phyloP scores from a whole-genome alignment of 2,329 filamentous ascomycete genomes.

The Scleromitrula shiraiana region DNA sequence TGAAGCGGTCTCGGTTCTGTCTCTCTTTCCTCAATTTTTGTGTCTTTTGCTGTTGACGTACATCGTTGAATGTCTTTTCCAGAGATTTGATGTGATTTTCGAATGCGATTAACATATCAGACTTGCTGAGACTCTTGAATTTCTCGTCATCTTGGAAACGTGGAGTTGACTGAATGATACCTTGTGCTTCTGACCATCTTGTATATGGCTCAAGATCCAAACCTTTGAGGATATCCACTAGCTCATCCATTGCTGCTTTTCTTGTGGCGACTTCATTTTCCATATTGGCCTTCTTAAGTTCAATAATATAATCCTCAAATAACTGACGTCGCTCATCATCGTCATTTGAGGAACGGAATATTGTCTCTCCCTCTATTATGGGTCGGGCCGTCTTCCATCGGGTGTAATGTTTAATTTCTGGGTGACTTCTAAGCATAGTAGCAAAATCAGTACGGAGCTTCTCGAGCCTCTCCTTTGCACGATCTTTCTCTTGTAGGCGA shows the following conservation, averaged over 20 bases:
- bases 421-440: slow-evolving; percentile 91
- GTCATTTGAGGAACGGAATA: slow-evolving; percentile 83
- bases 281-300: slow-evolving; percentile 71
- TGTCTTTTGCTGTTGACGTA: slow-evolving; percentile 79
- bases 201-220: slow-evolving; percentile 88
- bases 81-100: slow-evolving; percentile 91
- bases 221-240: slow-evolving; percentile 68
- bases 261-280: slow-evolving; percentile 66
- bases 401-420: slow-evolving; percentile 94
- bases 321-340: slow-evolving; percentile 82
- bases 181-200: slow-evolving; percentile 85
- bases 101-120: slow-evolving; percentile 86
- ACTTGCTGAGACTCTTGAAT: slow-evolving; percentile 77
- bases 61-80: slow-evolving; percentile 86
- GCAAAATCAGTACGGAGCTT: slow-evolving; percentile 92
- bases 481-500: slow-evolving; percentile 86
- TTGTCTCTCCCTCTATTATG: slow-evolving; percentile 90
- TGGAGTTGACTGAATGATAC: slow-evolving; percentile 67
- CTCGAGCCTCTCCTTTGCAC: slow-evolving; percentile 82
- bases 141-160: slow-evolving; percentile 75
- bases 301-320: slow-evolving; percentile 86
- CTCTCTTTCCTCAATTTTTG: slow-evolving; percentile 74
- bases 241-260: slow-evolving; percentile 76
- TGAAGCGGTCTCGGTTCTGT: slow-evolving; percentile 76
- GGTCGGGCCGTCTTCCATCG: slow-evolving; percentile 93